Conservation (phyloP, 495 filamentous ascomycete species). For the Penicillium chermesinum region DNA sequence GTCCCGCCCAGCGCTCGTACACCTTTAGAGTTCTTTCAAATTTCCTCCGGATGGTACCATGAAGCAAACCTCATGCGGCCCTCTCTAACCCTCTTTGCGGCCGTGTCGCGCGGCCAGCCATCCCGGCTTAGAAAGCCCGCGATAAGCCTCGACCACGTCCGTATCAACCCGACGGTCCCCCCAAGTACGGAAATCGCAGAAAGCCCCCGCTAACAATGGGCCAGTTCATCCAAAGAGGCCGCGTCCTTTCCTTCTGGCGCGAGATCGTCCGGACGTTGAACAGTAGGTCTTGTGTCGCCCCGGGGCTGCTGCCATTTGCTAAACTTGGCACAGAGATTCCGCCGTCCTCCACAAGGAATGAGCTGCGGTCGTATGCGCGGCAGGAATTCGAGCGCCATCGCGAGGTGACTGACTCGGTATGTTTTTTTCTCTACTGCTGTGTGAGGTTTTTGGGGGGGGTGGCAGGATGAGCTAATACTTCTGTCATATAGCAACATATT, state of each 20-base stretch:
- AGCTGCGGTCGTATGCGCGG: slow-evolving; percentile 67
- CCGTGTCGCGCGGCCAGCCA: slow-evolving; percentile 24
- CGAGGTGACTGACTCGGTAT: slow-evolving; percentile 63
- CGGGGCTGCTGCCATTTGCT: background rate
- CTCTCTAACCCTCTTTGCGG: slow-evolving; percentile 25
- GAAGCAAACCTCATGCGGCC: slow-evolving; percentile 22
- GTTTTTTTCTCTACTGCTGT: slow-evolving; percentile 24
- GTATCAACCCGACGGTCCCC: slow-evolving; percentile 6
- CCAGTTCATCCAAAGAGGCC: slow-evolving; percentile 41
- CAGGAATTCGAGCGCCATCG: slow-evolving; percentile 72
- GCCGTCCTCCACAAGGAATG: slow-evolving; percentile 48
- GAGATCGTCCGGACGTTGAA: slow-evolving; percentile 36
- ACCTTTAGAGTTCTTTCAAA: no score
- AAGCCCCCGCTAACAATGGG: slow-evolving; percentile 7
- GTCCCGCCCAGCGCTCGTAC: no score
- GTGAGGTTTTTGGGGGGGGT: no score
- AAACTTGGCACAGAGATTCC: slow-evolving; percentile 31
- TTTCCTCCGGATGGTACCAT: slow-evolving; percentile 10
- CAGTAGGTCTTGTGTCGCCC: slow-evolving; percentile 21
- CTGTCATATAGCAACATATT: slow-evolving; percentile 42
- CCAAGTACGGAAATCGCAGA: no score
- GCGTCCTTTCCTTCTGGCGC: slow-evolving; percentile 36
- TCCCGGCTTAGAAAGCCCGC: slow-evolving; percentile 38
- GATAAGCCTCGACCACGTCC: slow-evolving; percentile 39
- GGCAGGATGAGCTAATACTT: slow-evolving; percentile 4